Conservation (phyloP, 345 rosid species). For the Bruguiera gymnorhiza region DNA sequence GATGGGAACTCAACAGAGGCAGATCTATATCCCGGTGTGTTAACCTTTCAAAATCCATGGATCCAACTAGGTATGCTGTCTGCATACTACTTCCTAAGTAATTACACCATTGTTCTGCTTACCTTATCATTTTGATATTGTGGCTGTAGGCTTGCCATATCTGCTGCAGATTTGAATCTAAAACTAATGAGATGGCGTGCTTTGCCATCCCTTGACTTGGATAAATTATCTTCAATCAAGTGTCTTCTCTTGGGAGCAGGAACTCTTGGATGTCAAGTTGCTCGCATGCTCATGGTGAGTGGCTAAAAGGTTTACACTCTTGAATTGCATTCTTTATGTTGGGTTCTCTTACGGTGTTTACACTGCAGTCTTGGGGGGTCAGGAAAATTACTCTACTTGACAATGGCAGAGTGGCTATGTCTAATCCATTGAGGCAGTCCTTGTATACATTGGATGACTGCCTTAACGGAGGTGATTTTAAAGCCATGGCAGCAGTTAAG, state of each 20-base stretch:
- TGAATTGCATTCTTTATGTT: conserved; percentile 3
- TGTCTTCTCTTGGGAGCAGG: conserved; percentile 99
- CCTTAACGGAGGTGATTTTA: conserved; percentile 75
- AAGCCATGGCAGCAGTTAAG: conserved; percentile 80
- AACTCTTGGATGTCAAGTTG: conserved; percentile 95
- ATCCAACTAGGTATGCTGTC: conserved; percentile 61
- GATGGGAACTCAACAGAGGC: conserved; percentile 85
- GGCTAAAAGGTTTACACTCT: background rate
- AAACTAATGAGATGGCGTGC: conserved; percentile 98
- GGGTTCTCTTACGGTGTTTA: conserved; percentile 20
- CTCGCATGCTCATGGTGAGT: conserved; percentile 89
- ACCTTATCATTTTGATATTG: conserved; percentile 10
- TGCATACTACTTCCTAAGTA: conserved; percentile 3
- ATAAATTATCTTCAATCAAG: conserved; percentile 58
- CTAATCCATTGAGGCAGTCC: conserved; percentile 95
- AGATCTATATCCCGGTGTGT: conserved; percentile 56
- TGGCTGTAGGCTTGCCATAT: conserved; percentile 66
- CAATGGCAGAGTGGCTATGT: conserved; percentile 90
- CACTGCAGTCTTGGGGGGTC: conserved; percentile 83
- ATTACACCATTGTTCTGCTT: conserved; percentile 5
- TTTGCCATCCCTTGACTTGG: conserved; percentile 79
- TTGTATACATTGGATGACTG: conserved; percentile 87
- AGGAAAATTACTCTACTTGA: conserved; percentile 85
- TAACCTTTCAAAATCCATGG: conserved; percentile 90
- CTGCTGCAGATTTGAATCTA: conserved; percentile 92